Conservation (phyloP, 805 yeast genomes). For the Kazachstania bromeliacearum region DNA sequence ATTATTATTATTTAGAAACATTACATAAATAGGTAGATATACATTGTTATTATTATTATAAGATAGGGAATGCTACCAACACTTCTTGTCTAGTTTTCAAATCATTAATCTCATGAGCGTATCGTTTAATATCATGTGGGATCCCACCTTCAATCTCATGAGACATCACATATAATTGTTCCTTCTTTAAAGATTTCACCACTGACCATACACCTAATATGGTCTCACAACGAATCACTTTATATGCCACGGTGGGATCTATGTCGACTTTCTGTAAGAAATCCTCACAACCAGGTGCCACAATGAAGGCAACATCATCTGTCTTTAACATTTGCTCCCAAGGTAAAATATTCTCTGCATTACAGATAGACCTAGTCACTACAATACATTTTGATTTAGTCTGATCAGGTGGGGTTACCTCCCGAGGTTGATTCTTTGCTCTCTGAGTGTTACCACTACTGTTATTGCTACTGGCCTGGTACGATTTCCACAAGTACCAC, state of each 20-base stretch:
- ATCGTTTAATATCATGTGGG: conserved; percentile 27
- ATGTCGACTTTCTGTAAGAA: conserved; percentile 10
- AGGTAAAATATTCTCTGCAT: conserved; percentile 4
- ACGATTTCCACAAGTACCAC: conserved; percentile 7
- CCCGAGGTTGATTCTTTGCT: neutral
- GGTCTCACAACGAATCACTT: conserved; percentile 39
- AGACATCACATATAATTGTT: conserved; percentile 23
- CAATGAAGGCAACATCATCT: conserved; percentile 29
- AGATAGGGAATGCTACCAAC: neutral
- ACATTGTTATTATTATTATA: too few species aligned
- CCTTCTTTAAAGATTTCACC: conserved; percentile 41
- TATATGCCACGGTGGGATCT: conserved; percentile 17
- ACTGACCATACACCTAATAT: conserved; percentile 44
- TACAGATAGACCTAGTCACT: conserved; percentile 12
- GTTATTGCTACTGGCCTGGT: neutral
- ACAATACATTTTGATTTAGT: conserved; percentile 13
- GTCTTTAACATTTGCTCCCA: conserved; percentile 15
- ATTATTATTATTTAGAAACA: too few species aligned
- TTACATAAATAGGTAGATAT: too few species aligned
- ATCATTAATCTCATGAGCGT: conserved; percentile 17
- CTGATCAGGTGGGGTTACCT: neutral
- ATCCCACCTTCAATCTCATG: conserved; percentile 20
- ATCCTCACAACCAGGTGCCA: conserved; percentile 25
- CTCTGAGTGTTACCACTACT: neutral
- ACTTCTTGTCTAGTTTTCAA: conserved; percentile 1